These are phyloP conservation scores for Ceratonia siliqua DNA, from an alignment of 306 rosid species.

Conservation along the genomic window DNA sequence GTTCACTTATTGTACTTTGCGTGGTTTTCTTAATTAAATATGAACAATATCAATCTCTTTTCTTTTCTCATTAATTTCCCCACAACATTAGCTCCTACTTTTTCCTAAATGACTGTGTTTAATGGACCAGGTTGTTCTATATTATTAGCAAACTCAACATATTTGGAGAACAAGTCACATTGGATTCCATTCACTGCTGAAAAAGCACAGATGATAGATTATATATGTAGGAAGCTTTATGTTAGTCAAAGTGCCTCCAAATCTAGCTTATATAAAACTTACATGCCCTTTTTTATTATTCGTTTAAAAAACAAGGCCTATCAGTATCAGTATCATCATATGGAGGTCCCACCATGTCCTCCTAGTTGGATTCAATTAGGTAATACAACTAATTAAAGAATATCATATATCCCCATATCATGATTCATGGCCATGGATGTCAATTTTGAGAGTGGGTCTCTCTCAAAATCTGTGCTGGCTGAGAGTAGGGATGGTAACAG, in stretches of 20 bases:
- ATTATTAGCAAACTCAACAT: slow-evolving; percentile 25
- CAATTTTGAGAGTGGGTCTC: no score
- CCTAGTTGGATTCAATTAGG: slow-evolving; percentile 35
- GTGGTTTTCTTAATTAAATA: slow-evolving; percentile 51
- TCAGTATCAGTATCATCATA: no score
- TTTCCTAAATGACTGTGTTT: background rate
- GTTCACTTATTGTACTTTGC: slow-evolving; percentile 54
- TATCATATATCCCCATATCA: slow-evolving; percentile 31
- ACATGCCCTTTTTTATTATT: slow-evolving; percentile 9
- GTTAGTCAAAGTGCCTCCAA: slow-evolving; percentile 41
- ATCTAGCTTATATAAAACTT: background rate
- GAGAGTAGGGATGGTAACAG: no score
- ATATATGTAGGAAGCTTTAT: no score
- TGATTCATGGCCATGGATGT: no score
- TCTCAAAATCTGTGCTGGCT: no score
- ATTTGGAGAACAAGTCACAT: slow-evolving; percentile 42
- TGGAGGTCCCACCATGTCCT: slow-evolving; percentile 36
- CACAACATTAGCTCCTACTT: slow-evolving; percentile 19
- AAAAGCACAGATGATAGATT: no score
- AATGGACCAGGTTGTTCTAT: slow-evolving; percentile 5
- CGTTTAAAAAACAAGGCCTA: slow-evolving; percentile 30
- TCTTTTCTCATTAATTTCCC: slow-evolving; percentile 38
- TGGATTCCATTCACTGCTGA: slow-evolving; percentile 68
- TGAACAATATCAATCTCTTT: slow-evolving; percentile 47
- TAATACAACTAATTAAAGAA: slow-evolving; percentile 31